A percentile compares a stretch with the other conserved stretches of the same genome.
Evolutionary conservation across 176 grass and related monocot species (phyloP).

Genomic region (Leersia perrieri): DNA sequence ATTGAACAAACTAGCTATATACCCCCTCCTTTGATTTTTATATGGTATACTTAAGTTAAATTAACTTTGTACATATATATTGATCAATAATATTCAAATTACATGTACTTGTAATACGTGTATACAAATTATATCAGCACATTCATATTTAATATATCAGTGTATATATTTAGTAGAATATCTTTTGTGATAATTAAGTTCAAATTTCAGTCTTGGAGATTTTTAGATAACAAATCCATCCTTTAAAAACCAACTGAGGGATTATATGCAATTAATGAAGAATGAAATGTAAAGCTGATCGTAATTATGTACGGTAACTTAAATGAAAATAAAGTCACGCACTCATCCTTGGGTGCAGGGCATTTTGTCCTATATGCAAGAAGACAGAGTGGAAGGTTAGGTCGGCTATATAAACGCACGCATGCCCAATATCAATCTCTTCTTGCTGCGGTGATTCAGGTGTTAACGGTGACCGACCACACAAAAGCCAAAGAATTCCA

Average conservation of each 20-base stretch:
- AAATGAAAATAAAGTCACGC: not conserved
- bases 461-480: conserved; percentile 9
- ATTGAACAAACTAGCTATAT: not conserved
- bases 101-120: not conserved
- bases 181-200: not conserved
- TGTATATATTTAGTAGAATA: not conserved
- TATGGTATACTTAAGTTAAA: not conserved
- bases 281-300: not conserved
- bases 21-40: not conserved
- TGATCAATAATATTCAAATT: not conserved
- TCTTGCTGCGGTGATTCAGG: not conserved
- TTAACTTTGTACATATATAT: not conserved
- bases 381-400: conserved; percentile 1
- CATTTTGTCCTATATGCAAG: conserved; percentile 7
- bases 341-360: not conserved
- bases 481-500: not conserved
- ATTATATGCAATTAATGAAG: not conserved
- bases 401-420: not conserved
- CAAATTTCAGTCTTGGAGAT: not conserved
- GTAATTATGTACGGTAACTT: too few relatives aligned
- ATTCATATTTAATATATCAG: not conserved
- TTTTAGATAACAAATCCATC: not conserved
- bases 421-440: conserved; percentile 3
- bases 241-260: not conserved
- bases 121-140: not conserved